These are phyloP conservation scores for Pseudogymnoascus sp. DNA, from an alignment of 2,329 filamentous ascomycete genomes.

Conservation along the genomic window DNA sequence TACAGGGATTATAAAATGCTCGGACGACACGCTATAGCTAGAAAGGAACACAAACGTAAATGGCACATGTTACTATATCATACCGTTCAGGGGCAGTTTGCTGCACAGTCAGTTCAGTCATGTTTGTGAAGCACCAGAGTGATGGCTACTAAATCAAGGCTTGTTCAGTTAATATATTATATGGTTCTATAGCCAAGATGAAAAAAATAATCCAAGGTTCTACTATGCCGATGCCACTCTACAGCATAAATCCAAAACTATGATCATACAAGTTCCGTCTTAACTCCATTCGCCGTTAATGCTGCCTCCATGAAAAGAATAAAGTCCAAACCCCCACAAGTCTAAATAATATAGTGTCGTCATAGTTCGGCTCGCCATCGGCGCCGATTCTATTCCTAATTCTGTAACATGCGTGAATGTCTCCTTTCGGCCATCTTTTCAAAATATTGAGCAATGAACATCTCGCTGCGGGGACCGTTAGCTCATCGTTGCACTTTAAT, in stretches of 20 bases:
- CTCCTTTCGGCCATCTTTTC: constrained; percentile 52
- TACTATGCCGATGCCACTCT: not conserved
- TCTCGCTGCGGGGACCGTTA: constrained; percentile 47
- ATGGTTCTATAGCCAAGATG: not conserved
- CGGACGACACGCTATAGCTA: not conserved
- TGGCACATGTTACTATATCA: not conserved
- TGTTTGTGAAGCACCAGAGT: not conserved
- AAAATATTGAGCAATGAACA: constrained; percentile 74
- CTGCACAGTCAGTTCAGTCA: not conserved
- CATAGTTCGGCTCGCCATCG: not conserved
- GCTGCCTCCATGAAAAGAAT: not conserved
- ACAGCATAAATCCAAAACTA: not conserved
- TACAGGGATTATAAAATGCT: not conserved
- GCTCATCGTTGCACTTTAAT: constrained; percentile 20
- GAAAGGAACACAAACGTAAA: not conserved
- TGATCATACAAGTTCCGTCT: not conserved
- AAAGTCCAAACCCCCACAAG: not conserved
- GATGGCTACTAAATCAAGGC: not conserved
- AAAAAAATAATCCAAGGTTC: not conserved
- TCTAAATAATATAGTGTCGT: not conserved
- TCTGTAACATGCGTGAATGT: not conserved
- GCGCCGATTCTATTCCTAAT: not conserved
- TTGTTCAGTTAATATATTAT: not conserved
- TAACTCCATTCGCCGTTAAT: not conserved
- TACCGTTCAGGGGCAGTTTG: not conserved